Evolutionary conservation across 192 early-diverging fungal genomes (phyloP), one percentile per base, ranked within the genome.

Genomic region (Polychytrium aggregatum): DNA sequence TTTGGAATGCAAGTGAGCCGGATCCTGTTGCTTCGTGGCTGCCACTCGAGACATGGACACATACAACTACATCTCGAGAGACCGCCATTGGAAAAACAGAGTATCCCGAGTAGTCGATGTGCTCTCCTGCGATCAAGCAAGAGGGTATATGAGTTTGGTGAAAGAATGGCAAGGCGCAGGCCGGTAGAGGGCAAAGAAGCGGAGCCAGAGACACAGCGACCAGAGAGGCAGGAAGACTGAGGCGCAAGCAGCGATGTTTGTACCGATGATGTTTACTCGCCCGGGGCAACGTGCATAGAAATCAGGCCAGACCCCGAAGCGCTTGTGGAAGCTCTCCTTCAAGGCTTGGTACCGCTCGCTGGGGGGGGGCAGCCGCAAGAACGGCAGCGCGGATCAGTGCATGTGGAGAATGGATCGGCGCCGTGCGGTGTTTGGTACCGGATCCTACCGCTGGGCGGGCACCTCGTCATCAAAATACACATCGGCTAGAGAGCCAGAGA

Each of bases 41-140:
- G 49, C 49, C 49, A 51, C 31, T 8, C 31, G 31, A 33, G 31
- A 33, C 31, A 4, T 8, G 31, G 6, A 33, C 6, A 33, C 31
- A 33, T 20, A 83, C 76, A n/a, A 84, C 54, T 10, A 78, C 63
- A 57, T 85, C 84, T 31, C 85, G 74, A 36, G 83, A 86, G 53
- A 97, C 83, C 33, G 90, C 93, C 91, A 94, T 94, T 29, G 93
- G 93, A 20, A 97, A 74, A 14, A 97, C 93, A 16, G 86, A 86
- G 50, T 85, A 87, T 1, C 44, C 34, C 7, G 45, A 83, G 70
- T 94, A 94, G 69, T 97, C 93, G 40, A 97, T 85, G 59, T 97
- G 93, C 59, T 97, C 93, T 30, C 92, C 55, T 57, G 46, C 3
- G 11, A 46, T 9, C 9, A 24, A 42, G n/a, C 7, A 50, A 44